These are phyloP conservation scores for Talaromyces sp. DNA, from an alignment of 2,329 filamentous ascomycete species.

Conservation along the genomic window DNA sequence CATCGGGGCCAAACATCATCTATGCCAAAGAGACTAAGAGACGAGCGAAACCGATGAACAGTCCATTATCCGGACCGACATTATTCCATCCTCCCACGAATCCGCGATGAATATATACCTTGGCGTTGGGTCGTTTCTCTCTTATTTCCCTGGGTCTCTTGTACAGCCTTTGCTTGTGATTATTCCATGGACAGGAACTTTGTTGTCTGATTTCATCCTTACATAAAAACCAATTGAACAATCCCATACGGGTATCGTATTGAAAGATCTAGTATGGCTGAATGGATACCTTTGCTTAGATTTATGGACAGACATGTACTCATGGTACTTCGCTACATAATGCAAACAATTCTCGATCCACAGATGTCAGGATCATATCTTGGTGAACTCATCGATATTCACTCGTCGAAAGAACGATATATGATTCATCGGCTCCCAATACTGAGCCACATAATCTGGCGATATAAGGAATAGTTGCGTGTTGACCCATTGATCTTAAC, in stretches of 20 bases:
- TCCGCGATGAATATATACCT: slow-evolving; percentile 13
- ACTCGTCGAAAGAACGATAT: slow-evolving; percentile 45
- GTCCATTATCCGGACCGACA: not conserved
- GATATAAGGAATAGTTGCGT: slow-evolving; percentile 76
- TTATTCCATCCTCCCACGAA: not conserved
- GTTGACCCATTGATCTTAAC: slow-evolving; percentile 66
- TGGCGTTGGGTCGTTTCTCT: slow-evolving; percentile 7
- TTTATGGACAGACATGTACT: not conserved
- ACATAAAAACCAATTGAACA: not conserved
- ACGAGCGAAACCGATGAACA: not conserved
- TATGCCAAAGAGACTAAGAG: not conserved
- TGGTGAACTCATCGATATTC: slow-evolving; percentile 39
- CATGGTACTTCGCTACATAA: not conserved
- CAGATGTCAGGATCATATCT: slow-evolving; percentile 23
- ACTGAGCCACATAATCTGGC: slow-evolving; percentile 71
- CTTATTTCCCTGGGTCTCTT: not conserved
- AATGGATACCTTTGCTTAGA: not conserved
- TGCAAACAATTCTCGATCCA: not conserved
- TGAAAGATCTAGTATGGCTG: not conserved
- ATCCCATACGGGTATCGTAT: not conserved
- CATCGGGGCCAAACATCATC: too few relatives aligned
- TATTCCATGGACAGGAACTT: not conserved
- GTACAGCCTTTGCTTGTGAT: not conserved
- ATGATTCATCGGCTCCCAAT: slow-evolving; percentile 63
- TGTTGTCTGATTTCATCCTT: not conserved